Base-by-base conservation (phyloP, 805 yeast species). In the Starmerella floris region DNA sequence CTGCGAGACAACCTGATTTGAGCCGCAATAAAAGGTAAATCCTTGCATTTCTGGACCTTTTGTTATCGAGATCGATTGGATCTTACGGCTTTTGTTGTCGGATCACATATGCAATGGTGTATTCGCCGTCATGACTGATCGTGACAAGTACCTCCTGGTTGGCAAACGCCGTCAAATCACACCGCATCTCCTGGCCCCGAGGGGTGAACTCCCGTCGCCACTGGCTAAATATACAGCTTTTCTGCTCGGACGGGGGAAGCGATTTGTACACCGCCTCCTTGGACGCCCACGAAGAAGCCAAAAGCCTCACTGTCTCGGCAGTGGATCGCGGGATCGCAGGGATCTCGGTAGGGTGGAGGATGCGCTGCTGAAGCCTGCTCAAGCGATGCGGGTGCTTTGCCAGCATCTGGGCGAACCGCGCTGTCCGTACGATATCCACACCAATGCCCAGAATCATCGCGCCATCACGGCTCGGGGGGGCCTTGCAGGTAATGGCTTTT, bases 191-290 rank as follows among this genome's bases (percentile, higher is more conserved):
- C 23, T 26, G 39, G 4, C 53, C 48, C 13, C 41, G 43, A 17
- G 39, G 37, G 8, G 40, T 44, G 39, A 39, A 27, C 26, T 20
- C 8, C 15, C 26, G 30, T 43, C 45, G 5, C 49, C 91, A 82
- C 3, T 73, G 57, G 6, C 62, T 67, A 63, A 82, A 79, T 23
- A 54, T 56, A 54, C 79, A 80, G 2, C 6, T 6, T n/a, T 39
- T 39, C 56, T 82, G 91, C 31, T 70, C 72, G 3, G 46, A 48
- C 1, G 51, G 40, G 37, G 67, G 72, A 43, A 82, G 57, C 0
- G 77, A 66, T 57, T 82, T 82, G 57, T 64, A 82, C 8, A 79
- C 54, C 1, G 91, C 87, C 52, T 82, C 93, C 50, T 82, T 82
- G 8, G 72, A 62, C 9, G 84, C 77, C 93, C 93, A 82, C 17